Conservation (phyloP, 768 basidiomycete genomes). For the Ramaria sp. region DNA sequence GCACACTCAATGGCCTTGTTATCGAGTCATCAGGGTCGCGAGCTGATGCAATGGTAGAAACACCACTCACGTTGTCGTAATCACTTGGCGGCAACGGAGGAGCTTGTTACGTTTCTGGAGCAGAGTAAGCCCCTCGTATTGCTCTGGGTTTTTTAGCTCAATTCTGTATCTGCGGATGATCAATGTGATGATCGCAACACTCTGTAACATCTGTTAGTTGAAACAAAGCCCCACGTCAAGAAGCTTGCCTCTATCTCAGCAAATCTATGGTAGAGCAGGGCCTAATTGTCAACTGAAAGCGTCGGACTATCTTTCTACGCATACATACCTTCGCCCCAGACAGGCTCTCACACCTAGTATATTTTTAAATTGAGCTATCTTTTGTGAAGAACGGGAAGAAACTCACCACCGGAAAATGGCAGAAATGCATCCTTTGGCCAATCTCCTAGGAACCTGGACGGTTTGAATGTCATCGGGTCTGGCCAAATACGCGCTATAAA, state of each 20-base stretch:
- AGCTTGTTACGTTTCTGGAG: constrained; percentile 4
- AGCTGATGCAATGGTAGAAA: not conserved
- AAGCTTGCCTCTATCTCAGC: constrained; percentile 3
- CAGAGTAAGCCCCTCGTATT: not conserved
- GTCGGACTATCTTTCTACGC: not conserved
- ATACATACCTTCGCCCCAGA: constrained; percentile 9
- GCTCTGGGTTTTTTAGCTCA: constrained; percentile 29
- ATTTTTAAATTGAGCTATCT: too few species aligned
- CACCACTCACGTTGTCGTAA: constrained; percentile 3
- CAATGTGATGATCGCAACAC: constrained; percentile 26
- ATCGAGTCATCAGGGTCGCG: not conserved
- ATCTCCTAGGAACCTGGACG: constrained; percentile 39
- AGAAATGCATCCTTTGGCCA: constrained; percentile 46
- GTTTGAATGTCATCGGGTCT: constrained; percentile 37
- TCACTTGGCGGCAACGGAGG: not conserved
- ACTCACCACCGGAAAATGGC: constrained; percentile 37
- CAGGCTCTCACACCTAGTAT: constrained; percentile 5
- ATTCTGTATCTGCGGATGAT: constrained; percentile 37
- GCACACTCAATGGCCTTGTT: not conserved
- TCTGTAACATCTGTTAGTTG: not conserved
- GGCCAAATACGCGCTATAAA: constrained; percentile 43
- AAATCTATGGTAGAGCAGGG: not conserved
- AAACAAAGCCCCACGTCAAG: not conserved
- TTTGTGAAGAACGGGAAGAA: too few species aligned
- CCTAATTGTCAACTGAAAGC: not conserved